Evolutionary conservation across 2,329 filamentous ascomycete genomes (phyloP).

Genomic region (Monilinia fructicola): DNA sequence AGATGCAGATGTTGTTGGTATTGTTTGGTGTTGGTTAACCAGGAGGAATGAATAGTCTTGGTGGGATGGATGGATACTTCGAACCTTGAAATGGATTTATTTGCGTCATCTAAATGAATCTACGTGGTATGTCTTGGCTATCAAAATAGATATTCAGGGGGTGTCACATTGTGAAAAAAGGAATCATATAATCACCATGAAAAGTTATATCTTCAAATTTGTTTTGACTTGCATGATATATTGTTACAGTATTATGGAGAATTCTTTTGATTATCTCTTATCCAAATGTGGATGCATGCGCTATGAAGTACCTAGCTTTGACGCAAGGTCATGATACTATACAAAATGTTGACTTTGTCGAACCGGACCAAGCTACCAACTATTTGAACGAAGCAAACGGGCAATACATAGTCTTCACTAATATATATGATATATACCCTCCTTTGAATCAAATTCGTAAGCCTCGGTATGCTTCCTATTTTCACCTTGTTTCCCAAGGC

Average conservation of each 20-base stretch:
- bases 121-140: slow-evolving; percentile 15
- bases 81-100: slow-evolving; percentile 6
- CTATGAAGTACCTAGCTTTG: neutral
- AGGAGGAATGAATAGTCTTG: neutral
- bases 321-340: neutral
- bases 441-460: neutral
- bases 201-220: slow-evolving; percentile 6
- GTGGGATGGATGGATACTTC: neutral
- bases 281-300: neutral
- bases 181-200: neutral
- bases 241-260: neutral
- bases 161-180: neutral
- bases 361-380: neutral
- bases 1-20: neutral
- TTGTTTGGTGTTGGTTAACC: slow-evolving; percentile 16
- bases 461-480: no score
- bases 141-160: slow-evolving; percentile 7
- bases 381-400: neutral
- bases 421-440: neutral
- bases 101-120: slow-evolving; percentile 17
- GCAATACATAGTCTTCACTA: no score
- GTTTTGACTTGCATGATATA: neutral
- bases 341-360: neutral
- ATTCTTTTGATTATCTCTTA: neutral
- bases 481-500: neutral